Conservation (phyloP, 2,329 filamentous ascomycete genomes). For the Ascochyta pisi region DNA sequence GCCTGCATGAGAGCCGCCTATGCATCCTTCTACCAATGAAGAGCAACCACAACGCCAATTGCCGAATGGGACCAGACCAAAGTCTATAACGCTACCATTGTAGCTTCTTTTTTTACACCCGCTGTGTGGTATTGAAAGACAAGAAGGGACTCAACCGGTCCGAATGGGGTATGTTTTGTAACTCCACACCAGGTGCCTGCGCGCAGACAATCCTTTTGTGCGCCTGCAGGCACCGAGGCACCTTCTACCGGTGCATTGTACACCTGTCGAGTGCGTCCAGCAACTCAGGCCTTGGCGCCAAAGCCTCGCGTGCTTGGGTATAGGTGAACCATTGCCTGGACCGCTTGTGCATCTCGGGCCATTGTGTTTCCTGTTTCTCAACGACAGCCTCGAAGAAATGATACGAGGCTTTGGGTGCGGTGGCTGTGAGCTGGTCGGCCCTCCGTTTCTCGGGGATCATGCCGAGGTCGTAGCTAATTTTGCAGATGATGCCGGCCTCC, state of each 20-base stretch:
- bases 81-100: conserved; percentile 33
- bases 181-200: conserved; percentile 16
- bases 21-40: conserved; percentile 43
- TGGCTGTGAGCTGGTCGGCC: conserved; percentile 57
- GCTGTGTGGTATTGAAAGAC: conserved; percentile 41
- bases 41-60: conserved; percentile 44
- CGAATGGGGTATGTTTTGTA: conserved; percentile 13
- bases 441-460: conserved; percentile 81
- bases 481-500: conserved; percentile 90
- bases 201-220: conserved; percentile 14
- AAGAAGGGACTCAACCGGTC: conserved; percentile 18
- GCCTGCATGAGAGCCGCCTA: conserved; percentile 34
- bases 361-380: conserved; percentile 80
- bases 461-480: conserved; percentile 83
- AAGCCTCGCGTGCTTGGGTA: conserved; percentile 76
- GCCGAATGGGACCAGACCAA: conserved; percentile 26
- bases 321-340: conserved; percentile 90
- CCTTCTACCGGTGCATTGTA: conserved; percentile 57
- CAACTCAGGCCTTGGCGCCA: conserved; percentile 83
- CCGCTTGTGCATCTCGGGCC: conserved; percentile 94
- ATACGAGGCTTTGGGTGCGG: conserved; percentile 77
- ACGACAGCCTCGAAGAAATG: conserved; percentile 91
- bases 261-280: conserved; percentile 85
- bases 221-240: conserved; percentile 17
- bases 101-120: conserved; percentile 38